Conservation (phyloP, 768 basidiomycete species). For the Coprinopsis marcescibilis region DNA sequence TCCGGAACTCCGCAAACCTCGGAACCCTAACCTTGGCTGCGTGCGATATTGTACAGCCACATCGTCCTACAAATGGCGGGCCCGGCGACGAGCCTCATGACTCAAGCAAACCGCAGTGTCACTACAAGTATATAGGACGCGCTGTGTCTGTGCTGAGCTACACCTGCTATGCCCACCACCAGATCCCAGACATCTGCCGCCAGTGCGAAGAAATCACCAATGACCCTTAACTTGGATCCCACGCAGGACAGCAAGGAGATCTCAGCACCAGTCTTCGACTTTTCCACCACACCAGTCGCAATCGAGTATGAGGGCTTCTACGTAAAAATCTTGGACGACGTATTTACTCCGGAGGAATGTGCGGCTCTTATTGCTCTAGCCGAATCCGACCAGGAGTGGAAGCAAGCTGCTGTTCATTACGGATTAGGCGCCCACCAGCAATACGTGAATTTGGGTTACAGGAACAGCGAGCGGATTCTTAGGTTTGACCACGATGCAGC, state of each 20-base stretch:
- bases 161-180: no score
- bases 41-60: no score
- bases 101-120: no score
- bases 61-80: no score
- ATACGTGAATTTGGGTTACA: conserved; percentile 30
- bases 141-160: no score
- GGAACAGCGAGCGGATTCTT: conserved; percentile 35
- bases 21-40: no score
- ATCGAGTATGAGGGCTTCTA: conserved; percentile 30
- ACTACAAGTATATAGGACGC: no score
- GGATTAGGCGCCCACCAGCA: conserved; percentile 21
- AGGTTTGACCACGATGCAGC: conserved; percentile 30
- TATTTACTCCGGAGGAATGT: conserved; percentile 38
- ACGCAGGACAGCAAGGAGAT: not conserved
- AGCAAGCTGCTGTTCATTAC: conserved; percentile 30
- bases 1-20: no score
- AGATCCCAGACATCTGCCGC: no score
- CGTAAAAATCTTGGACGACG: conserved; percentile 36
- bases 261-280: conserved; percentile 29
- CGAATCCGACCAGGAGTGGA: conserved; percentile 29
- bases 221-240: not conserved
- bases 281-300: conserved; percentile 29
- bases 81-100: no score
- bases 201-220: not conserved
- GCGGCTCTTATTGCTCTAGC: conserved; percentile 31